Conservation (phyloP, 768 basidiomycete species). For the Lactifluus hygrophoroides region DNA sequence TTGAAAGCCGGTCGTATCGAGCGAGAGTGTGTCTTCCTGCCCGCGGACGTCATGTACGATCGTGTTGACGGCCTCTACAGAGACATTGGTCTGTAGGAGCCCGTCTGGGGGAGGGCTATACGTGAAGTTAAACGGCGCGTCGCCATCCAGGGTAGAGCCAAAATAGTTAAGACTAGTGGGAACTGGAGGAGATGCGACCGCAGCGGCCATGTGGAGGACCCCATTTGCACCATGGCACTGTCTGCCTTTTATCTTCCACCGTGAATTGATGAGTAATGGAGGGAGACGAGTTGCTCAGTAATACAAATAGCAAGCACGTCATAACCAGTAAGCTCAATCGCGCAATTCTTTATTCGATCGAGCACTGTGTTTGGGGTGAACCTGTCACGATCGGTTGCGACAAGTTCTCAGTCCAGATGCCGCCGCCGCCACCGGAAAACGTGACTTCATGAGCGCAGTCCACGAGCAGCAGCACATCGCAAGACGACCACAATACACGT, state of each 20-base stretch:
- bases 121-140: slow-evolving; percentile 31
- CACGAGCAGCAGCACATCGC: too few species aligned
- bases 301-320: not conserved
- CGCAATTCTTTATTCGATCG: too few species aligned
- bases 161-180: slow-evolving; percentile 34
- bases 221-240: not conserved
- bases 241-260: not conserved
- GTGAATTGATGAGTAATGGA: slow-evolving; percentile 2
- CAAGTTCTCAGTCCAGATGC: too few species aligned
- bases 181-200: slow-evolving; percentile 29
- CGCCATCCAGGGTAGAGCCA: slow-evolving; percentile 22
- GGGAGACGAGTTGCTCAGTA: not conserved
- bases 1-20: slow-evolving; percentile 40
- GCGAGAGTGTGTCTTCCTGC: slow-evolving; percentile 24
- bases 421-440: too few species aligned
- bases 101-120: slow-evolving; percentile 25
- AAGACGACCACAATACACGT: too few species aligned
- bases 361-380: too few species aligned
- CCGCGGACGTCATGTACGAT: slow-evolving; percentile 28
- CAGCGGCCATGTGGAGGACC: slow-evolving; percentile 7
- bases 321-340: not conserved
- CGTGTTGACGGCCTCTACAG: slow-evolving; percentile 23
- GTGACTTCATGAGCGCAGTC: too few species aligned
- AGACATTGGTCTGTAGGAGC: slow-evolving; percentile 27
- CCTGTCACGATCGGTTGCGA: too few species aligned